These are phyloP conservation scores for Cyclotella distinguenda DNA, from an alignment of 108 stramenopile species.

Conservation along the genomic window DNA sequence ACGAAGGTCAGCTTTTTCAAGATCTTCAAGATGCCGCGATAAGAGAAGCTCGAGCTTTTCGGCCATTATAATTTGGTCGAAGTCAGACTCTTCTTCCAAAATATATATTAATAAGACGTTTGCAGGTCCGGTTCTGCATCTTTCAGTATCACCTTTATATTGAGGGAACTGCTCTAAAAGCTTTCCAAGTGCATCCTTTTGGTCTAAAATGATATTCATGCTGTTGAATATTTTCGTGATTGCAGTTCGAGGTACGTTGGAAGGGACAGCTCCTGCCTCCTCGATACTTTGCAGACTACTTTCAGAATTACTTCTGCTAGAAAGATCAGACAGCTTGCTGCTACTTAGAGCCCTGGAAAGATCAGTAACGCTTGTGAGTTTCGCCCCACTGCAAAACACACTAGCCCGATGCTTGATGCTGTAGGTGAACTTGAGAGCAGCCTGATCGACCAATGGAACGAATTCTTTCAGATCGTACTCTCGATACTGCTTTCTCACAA, in stretches of 20 bases:
- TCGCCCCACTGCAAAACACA: slow-evolving; percentile 64
- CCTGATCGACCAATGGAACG: slow-evolving; percentile 46
- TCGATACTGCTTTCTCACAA: slow-evolving; percentile 82
- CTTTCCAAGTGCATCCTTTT: slow-evolving; percentile 26
- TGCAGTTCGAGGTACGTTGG: slow-evolving; percentile 59
- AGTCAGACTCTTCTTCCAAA: slow-evolving; percentile 39
- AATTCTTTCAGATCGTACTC: slow-evolving; percentile 75
- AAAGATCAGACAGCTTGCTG: slow-evolving; percentile 57
- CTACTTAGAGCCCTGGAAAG: slow-evolving; percentile 68
- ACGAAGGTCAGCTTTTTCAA: slow-evolving; percentile 71
- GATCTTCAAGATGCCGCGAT: slow-evolving; percentile 36
- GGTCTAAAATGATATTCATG: slow-evolving; percentile 55
- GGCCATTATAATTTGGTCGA: slow-evolving; percentile 54
- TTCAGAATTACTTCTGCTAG: slow-evolving; percentile 61
- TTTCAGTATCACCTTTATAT: slow-evolving; percentile 38
- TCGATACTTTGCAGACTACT: slow-evolving; percentile 48
- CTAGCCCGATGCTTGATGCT: slow-evolving; percentile 67
- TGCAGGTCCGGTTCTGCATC: slow-evolving; percentile 55
- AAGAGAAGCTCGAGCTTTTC: slow-evolving; percentile 53
- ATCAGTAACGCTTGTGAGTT: slow-evolving; percentile 87
- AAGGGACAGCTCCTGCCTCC: slow-evolving; percentile 57
- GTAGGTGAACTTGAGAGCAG: slow-evolving; percentile 71
- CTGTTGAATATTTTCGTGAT: slow-evolving; percentile 58
- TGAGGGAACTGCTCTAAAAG: slow-evolving; percentile 66
- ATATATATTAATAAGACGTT: slow-evolving; percentile 90